Evolutionary conservation across 2,329 filamentous ascomycete genomes (phyloP).

Genomic region (Fonsecaea nubica): DNA sequence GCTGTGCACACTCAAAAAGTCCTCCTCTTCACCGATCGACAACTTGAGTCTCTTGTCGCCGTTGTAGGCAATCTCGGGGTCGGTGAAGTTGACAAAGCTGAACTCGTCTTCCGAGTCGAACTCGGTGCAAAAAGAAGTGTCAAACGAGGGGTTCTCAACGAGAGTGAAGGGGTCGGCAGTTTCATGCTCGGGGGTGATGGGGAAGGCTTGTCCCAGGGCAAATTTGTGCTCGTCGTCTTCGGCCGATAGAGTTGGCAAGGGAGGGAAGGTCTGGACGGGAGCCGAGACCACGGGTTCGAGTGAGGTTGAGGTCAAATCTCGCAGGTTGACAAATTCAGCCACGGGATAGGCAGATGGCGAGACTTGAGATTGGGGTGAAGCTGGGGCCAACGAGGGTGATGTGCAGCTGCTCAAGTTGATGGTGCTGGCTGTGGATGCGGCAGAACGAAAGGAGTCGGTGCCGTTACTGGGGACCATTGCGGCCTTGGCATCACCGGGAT

Average conservation of each 20-base stretch:
- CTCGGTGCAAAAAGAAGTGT: slow-evolving; percentile 75
- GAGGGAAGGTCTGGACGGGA: slow-evolving; percentile 61
- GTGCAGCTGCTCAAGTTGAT: slow-evolving; percentile 35
- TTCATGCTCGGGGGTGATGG: slow-evolving; percentile 50
- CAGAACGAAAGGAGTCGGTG: slow-evolving; percentile 15
- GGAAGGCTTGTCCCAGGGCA: slow-evolving; percentile 54
- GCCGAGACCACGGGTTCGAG: slow-evolving; percentile 51
- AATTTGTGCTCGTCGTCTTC: slow-evolving; percentile 68
- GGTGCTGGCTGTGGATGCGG: slow-evolving; percentile 14
- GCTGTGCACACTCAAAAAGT: slow-evolving; percentile 76
- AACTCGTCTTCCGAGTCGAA: slow-evolving; percentile 92
- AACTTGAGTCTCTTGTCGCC: slow-evolving; percentile 75
- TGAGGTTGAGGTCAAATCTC: slow-evolving; percentile 77
- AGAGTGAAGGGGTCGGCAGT: slow-evolving; percentile 39
- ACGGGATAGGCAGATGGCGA: slow-evolving; percentile 67
- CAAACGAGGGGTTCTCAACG: slow-evolving; percentile 67
- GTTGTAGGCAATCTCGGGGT: slow-evolving; percentile 64
- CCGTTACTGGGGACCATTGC: slow-evolving; percentile 37
- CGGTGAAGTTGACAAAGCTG: slow-evolving; percentile 73
- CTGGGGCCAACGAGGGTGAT: slow-evolving; percentile 36
- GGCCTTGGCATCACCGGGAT: slow-evolving; percentile 40
- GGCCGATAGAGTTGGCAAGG: slow-evolving; percentile 66
- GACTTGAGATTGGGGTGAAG: slow-evolving; percentile 41
- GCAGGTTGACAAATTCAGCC: slow-evolving; percentile 88
- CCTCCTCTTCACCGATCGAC: slow-evolving; percentile 70